Evolutionary conservation across 805 yeast genomes (phyloP).

Genomic region (Cyberlindnera veronae): DNA sequence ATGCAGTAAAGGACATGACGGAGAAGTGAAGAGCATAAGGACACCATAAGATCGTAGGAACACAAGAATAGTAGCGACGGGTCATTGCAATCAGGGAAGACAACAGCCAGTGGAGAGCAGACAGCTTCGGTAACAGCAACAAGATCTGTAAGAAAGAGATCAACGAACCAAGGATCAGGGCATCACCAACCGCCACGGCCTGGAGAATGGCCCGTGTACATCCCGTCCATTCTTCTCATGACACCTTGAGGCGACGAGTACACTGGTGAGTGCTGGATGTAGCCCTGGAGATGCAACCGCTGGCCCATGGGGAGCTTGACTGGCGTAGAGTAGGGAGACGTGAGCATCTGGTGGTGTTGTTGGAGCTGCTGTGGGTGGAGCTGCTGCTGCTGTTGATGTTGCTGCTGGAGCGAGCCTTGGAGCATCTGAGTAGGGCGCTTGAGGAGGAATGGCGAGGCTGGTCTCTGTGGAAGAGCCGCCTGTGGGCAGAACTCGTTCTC

Average conservation of each 20-base stretch:
- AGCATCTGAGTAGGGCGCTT: slow-evolving; percentile 5
- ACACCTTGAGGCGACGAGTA: slow-evolving; percentile 19
- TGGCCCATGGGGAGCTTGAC: slow-evolving; percentile 17
- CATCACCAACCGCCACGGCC: slow-evolving; percentile 2
- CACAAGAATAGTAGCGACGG: no score
- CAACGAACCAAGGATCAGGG: neutral
- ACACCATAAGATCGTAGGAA: neutral
- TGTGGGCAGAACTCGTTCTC: slow-evolving; percentile 69
- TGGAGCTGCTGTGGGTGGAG: neutral
- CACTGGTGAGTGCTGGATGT: slow-evolving; percentile 11
- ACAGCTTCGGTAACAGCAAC: neutral
- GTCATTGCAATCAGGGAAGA: no score
- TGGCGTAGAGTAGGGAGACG: slow-evolving; percentile 26
- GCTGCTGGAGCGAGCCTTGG: neutral
- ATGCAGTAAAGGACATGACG: neutral
- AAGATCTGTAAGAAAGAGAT: neutral
- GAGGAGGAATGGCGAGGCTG: slow-evolving; percentile 1
- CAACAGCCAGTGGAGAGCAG: neutral
- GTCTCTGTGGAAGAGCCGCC: slow-evolving; percentile 7
- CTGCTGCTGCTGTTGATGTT: neutral
- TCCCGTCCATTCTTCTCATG: slow-evolving; percentile 19
- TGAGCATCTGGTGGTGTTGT: slow-evolving; percentile 2
- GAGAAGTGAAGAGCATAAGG: neutral
- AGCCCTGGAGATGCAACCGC: slow-evolving; percentile 13
- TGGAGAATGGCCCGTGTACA: neutral